These are phyloP conservation scores for Plantago major DNA, from an alignment of 257 asterid genomes.

Conservation along the genomic window DNA sequence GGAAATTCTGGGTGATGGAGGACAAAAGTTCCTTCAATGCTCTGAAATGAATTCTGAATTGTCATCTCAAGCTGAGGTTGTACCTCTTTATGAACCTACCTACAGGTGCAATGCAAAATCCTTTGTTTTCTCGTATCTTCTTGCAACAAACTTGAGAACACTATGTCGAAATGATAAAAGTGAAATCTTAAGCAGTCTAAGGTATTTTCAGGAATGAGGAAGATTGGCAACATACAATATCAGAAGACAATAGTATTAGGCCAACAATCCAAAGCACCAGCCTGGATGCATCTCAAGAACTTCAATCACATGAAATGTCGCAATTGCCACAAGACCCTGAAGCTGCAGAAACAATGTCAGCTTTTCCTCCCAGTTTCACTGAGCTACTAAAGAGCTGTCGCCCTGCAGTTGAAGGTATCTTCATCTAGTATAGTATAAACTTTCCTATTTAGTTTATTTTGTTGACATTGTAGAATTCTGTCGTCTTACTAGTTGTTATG, in stretches of 20 bases:
- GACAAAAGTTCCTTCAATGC: conserved; percentile 29
- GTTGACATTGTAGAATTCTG: background rate
- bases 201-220: conserved; percentile 35
- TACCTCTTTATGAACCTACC: conserved; percentile 40
- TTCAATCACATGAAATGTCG: conserved; percentile 28
- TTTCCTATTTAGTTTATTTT: background rate
- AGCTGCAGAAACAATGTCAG: conserved; percentile 33
- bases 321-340: conserved; percentile 20
- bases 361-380: conserved; percentile 78
- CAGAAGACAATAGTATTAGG: conserved; percentile 37
- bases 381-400: conserved; percentile 59
- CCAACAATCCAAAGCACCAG: conserved; percentile 29
- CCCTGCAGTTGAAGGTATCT: conserved; percentile 34
- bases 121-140: conserved; percentile 16
- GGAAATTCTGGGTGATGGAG: conserved; percentile 44
- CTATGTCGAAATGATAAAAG: background rate
- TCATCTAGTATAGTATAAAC: conserved; percentile 8
- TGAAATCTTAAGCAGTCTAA: conserved; percentile 5
- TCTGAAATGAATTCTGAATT: conserved; percentile 33
- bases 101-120: conserved; percentile 28
- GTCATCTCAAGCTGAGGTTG: conserved; percentile 65
- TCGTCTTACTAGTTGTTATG: conserved; percentile 4
- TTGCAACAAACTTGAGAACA: conserved; percentile 7
- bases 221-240: conserved; percentile 27
- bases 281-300: conserved; percentile 29